These are phyloP conservation scores for Colletotrichum higginsianum DNA, from an alignment of 2,329 filamentous ascomycete species.

Conservation along the genomic window DNA sequence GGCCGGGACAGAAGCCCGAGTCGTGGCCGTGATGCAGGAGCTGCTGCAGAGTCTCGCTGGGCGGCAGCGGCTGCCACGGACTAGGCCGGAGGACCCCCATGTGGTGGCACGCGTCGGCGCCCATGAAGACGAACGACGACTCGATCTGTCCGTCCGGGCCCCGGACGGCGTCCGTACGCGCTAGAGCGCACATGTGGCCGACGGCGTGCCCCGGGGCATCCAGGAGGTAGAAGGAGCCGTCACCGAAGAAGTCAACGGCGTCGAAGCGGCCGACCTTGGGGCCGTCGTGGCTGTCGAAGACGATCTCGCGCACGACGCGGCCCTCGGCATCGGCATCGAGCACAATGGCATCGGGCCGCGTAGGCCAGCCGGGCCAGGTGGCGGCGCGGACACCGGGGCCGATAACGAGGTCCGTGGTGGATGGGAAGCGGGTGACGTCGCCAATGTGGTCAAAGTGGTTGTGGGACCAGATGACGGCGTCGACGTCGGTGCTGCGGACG, in stretches of 20 bases:
- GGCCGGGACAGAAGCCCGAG: background rate
- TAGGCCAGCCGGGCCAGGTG: background rate
- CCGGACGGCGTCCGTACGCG: constrained; percentile 6
- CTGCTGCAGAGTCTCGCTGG: background rate
- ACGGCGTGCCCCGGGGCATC: constrained; percentile 46
- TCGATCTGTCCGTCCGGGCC: constrained; percentile 14
- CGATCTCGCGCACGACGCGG: background rate
- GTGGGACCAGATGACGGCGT: constrained; percentile 48
- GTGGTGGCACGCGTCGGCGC: constrained; percentile 40
- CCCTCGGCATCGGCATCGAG: background rate
- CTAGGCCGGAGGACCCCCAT: constrained; percentile 6
- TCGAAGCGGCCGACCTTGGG: constrained; percentile 51
- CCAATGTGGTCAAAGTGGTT: constrained; percentile 48
- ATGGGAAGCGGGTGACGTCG: constrained; percentile 45
- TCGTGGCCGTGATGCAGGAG: background rate
- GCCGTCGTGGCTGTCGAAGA: background rate
- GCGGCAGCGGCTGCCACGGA: background rate
- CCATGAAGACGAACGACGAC: constrained; percentile 42
- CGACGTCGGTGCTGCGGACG: constrained; percentile 4
- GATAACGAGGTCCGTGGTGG: constrained; percentile 44
- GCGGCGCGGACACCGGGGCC: constrained; percentile 39
- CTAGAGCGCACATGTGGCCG: constrained; percentile 42
- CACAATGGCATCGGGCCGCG: background rate
- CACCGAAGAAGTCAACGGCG: constrained; percentile 57
- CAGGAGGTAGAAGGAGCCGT: constrained; percentile 57